Base-by-base conservation (phyloP, 2,329 filamentous ascomycete species). In the Scytalidium lignicola region DNA sequence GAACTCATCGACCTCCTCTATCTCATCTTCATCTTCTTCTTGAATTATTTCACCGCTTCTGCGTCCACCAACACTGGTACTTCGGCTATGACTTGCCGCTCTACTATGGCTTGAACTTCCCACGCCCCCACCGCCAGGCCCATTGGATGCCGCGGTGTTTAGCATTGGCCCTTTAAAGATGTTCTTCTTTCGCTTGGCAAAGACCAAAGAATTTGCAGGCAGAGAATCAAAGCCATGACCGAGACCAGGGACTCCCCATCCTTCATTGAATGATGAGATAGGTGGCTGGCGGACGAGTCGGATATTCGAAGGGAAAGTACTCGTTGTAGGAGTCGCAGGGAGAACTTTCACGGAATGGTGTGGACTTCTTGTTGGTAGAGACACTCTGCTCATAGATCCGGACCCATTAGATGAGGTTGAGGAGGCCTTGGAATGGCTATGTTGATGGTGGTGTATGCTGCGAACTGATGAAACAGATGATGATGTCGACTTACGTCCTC, bases 331-430 rank as follows among this genome's bases (percentile, higher is more conserved):
- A 0, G 91, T 96, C 0, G 89, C 88, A 1, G 93, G 92, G 2
- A 97, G 80, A n/a, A 97, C 87, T 70, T 97, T 97, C 60, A 97
- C 86, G 0, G 89, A 95, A 57, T 89, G 82, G 65, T 96, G 90
- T 1, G 93, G 92, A 2, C 86, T 91, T 20, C 88, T 82, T 19
- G 13, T 79, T 79, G 29, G 79, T 70, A 81, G 71, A 1, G 80
- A 82, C 15, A 80, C 85, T 61, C 84, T 86, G 29, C 86, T 86
- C 17, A 83, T 81, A 0, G 85, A 84, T 3, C 86, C 83, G 0
- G 86, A 85, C 19, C 83, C 85, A 51, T 85, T 86, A 4, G 87
- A 96, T 41, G 90, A 96, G 1, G 90, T 93, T 0, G 90, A 96
- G 0, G 89, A 95, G 0, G 93, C 90, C 68, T 97, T 97, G 19